A percentile compares a stretch with the other conserved stretches of the same genome.
phyloP scores from a whole-genome alignment of 257 asterid genomes.

The Solanum sejunctum region DNA sequence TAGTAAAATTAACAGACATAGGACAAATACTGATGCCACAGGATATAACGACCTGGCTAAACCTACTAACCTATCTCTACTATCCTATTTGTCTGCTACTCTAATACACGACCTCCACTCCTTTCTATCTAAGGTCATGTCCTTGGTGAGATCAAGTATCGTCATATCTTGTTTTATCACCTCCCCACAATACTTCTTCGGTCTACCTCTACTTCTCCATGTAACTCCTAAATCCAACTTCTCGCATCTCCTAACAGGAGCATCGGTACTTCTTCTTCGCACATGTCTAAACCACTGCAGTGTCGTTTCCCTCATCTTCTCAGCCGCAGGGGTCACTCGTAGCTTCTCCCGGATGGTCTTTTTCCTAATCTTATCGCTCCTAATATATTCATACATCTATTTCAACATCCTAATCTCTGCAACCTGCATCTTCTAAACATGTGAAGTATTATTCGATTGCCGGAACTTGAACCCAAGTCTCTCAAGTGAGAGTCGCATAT shows the following conservation, averaged over 20 bases:
- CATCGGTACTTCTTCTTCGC: neutral
- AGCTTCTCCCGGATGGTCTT: neutral
- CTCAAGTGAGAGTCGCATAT: too few species aligned
- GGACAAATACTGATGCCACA: too few species aligned
- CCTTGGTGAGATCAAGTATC: too few species aligned
- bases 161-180: too few species aligned
- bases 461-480: too few species aligned
- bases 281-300: neutral
- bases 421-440: too few species aligned
- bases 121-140: neutral
- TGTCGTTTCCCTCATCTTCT: too few species aligned
- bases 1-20: too few species aligned
- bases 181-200: neutral
- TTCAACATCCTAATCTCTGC: neutral
- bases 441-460: too few species aligned
- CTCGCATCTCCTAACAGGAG: neutral
- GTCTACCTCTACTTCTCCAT: neutral
- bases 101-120: neutral
- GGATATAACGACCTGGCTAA: too few species aligned
- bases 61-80: too few species aligned
- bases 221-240: too few species aligned
- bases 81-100: neutral
- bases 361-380: neutral
- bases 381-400: neutral
- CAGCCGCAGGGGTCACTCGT: neutral